A percentile compares a stretch with the other conserved stretches of the same genome.
Evolutionary conservation across 73 alveolate species (phyloP).

Genomic region (Paramecium tetraurelia): DNA sequence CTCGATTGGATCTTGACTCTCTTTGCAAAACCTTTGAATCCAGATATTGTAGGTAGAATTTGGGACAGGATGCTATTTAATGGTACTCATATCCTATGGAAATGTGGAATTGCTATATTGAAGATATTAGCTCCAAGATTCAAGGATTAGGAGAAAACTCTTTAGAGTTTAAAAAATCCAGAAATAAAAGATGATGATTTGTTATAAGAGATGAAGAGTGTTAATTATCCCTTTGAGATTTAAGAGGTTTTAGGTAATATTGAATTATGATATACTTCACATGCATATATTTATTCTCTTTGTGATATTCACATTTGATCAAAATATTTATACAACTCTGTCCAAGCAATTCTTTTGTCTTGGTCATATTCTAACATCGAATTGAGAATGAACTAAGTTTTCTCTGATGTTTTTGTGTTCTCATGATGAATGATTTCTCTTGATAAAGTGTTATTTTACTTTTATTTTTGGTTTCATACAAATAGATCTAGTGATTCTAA

Average conservation of each 20-base stretch:
- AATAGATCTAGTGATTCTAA: neutral
- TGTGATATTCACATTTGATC: neutral
- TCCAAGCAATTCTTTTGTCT: neutral
- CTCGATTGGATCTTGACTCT: neutral
- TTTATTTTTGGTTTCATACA: neutral
- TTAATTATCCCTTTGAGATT: neutral
- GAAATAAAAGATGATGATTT: neutral
- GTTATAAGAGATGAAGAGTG: neutral
- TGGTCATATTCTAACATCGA: neutral
- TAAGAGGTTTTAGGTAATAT: neutral
- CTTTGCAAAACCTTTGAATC: neutral
- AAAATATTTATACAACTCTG: neutral
- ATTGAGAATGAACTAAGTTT: neutral
- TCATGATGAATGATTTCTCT: neutral
- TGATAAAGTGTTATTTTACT: neutral
- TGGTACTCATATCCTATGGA: constrained; percentile 5
- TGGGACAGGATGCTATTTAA: constrained; percentile 14
- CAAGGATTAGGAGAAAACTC: neutral
- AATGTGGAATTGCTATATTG: constrained; percentile 17
- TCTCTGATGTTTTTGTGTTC: neutral
- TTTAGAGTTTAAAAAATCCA: neutral
- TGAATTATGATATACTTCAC: constrained; percentile 8
- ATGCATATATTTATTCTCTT: neutral
- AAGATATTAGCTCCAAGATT: neutral
- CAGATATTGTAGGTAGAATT: constrained; percentile 18